These are phyloP conservation scores for Phoenix roebelenii DNA, from an alignment of 176 grass and related monocot genomes.

Conservation along the genomic window DNA sequence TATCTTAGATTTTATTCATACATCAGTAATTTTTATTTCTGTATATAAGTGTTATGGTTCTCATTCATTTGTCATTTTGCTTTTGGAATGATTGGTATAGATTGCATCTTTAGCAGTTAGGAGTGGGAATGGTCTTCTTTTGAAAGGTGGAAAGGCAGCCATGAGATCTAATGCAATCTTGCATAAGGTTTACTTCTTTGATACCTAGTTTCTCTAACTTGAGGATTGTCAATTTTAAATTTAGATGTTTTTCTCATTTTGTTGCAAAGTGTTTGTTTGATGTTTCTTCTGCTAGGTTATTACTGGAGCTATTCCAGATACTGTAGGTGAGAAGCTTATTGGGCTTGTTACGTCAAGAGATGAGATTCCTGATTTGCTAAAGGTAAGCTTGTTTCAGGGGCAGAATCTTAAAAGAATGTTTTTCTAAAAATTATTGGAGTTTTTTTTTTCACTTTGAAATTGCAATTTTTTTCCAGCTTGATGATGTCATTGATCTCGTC, in stretches of 20 bases:
- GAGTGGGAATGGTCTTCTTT: conserved; percentile 92
- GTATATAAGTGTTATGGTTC: too few species aligned
- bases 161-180: conserved; percentile 84
- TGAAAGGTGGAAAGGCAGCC: conserved; percentile 98
- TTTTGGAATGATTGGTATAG: conserved; percentile 15
- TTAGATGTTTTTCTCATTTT: background rate
- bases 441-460: too few species aligned
- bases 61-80: too few species aligned
- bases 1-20: too few species aligned
- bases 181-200: conserved; percentile 57
- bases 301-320: conserved; percentile 61
- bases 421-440: too few species aligned
- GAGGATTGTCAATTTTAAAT: too few species aligned
- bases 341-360: conserved; percentile 86
- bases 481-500: conserved; percentile 98
- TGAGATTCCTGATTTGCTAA: conserved; percentile 83
- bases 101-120: conserved; percentile 94
- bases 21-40: too few species aligned
- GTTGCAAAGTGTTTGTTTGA: conserved; percentile 1
- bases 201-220: too few species aligned
- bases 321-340: conserved; percentile 74
- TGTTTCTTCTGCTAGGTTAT: conserved; percentile 46
- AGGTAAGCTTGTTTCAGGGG: conserved; percentile 32
- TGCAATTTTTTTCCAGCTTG: conserved; percentile 48
- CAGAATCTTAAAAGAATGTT: too few species aligned